Evolutionary conservation across 2,329 filamentous ascomycete genomes (phyloP).

Genomic region (Xylariomycetidae sp.): DNA sequence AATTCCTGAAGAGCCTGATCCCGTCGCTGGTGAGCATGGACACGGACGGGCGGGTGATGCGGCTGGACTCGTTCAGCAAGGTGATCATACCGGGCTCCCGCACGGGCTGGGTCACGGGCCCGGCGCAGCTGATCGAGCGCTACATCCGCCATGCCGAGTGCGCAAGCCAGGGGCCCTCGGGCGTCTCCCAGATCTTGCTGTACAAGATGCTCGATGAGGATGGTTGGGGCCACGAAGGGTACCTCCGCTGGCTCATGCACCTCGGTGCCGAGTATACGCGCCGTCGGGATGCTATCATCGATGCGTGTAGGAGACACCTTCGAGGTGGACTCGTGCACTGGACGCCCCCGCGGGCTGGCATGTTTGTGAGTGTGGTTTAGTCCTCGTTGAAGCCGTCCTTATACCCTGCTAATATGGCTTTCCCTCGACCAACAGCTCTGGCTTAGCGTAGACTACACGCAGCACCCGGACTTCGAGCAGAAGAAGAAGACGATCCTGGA

Average conservation of each 20-base stretch:
- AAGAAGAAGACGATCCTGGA: slow-evolving; percentile 45
- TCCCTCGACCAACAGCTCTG: slow-evolving; percentile 49
- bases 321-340: slow-evolving; percentile 71
- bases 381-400: not conserved
- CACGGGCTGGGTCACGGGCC: slow-evolving; percentile 83
- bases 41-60: slow-evolving; percentile 78
- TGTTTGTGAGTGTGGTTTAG: slow-evolving; percentile 69
- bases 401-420: not conserved
- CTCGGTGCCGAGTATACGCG: slow-evolving; percentile 75
- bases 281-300: slow-evolving; percentile 69
- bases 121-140: slow-evolving; percentile 75
- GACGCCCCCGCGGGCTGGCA: slow-evolving; percentile 76
- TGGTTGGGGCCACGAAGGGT: slow-evolving; percentile 91
- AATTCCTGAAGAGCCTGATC: slow-evolving; percentile 69
- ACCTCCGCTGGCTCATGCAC: slow-evolving; percentile 82
- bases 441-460: slow-evolving; percentile 61
- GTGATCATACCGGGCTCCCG: slow-evolving; percentile 78
- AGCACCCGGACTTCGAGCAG: slow-evolving; percentile 55
- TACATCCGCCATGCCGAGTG: slow-evolving; percentile 79
- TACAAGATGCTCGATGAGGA: slow-evolving; percentile 88
- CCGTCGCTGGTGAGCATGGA: slow-evolving; percentile 77
- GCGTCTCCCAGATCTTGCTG: slow-evolving; percentile 75
- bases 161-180: slow-evolving; percentile 77
- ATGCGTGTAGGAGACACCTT: slow-evolving; percentile 72
- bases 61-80: slow-evolving; percentile 91